phyloP scores from a whole-genome alignment of 1,284 basidiomycete genomes.

The Pisolithus thermaeus region DNA sequence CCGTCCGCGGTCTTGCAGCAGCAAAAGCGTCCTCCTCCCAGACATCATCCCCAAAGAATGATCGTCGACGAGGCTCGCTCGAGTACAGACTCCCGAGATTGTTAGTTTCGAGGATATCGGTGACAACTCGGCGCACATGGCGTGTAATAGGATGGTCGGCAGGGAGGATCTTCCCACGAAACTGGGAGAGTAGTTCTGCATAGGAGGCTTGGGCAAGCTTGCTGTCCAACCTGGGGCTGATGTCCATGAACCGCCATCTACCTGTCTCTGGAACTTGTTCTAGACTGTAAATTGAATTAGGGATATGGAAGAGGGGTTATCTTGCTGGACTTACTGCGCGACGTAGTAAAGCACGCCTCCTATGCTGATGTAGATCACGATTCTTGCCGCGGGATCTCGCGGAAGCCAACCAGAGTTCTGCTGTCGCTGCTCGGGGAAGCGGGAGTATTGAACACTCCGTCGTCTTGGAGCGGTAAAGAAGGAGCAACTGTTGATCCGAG shows the following conservation, averaged over 20 bases:
- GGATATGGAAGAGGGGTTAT: not conserved
- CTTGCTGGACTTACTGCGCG: slow-evolving; percentile 20
- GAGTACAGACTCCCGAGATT: slow-evolving; percentile 48
- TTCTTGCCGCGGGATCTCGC: slow-evolving; percentile 9
- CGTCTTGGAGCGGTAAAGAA: slow-evolving; percentile 20
- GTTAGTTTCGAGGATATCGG: slow-evolving; percentile 68
- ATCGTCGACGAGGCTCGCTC: slow-evolving; percentile 6
- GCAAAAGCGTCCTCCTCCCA: slow-evolving; percentile 21
- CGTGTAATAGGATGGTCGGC: slow-evolving; percentile 59
- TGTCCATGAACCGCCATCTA: slow-evolving; percentile 80
- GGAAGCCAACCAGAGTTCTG: slow-evolving; percentile 6
- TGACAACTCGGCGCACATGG: slow-evolving; percentile 67
- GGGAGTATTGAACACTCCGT: slow-evolving; percentile 20
- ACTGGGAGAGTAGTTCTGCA: slow-evolving; percentile 49
- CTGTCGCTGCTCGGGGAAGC: slow-evolving; percentile 15
- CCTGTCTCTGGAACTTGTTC: slow-evolving; percentile 82
- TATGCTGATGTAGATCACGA: slow-evolving; percentile 18
- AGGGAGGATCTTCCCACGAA: slow-evolving; percentile 58
- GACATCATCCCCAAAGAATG: slow-evolving; percentile 7
- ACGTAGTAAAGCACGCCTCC: slow-evolving; percentile 24
- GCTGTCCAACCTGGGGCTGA: slow-evolving; percentile 55
- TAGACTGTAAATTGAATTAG: slow-evolving; percentile 41
- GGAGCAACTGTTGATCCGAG: slow-evolving; percentile 6
- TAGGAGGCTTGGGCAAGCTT: slow-evolving; percentile 48
- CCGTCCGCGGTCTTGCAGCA: slow-evolving; percentile 19